phyloP scores from a whole-genome alignment of 805 yeast species.

The Metschnikowia anglica region DNA sequence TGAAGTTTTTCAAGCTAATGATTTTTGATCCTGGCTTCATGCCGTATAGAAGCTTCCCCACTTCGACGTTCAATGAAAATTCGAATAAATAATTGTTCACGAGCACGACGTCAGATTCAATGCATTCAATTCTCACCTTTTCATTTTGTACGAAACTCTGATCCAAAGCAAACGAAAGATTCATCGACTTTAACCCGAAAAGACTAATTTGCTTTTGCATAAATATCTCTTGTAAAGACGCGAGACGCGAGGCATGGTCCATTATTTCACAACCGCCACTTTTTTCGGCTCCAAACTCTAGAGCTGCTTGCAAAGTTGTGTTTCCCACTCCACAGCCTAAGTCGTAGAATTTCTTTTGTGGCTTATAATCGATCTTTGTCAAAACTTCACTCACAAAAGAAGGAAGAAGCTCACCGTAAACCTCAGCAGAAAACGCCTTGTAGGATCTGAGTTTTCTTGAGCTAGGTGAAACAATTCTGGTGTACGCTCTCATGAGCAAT shows the following conservation, averaged over 20 bases:
- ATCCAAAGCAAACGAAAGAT: conserved; percentile 55
- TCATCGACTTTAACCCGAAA: conserved; percentile 63
- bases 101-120: conserved; percentile 67
- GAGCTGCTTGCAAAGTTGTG: conserved; percentile 83
- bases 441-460: conserved; percentile 63
- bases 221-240: conserved; percentile 58
- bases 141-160: conserved; percentile 72
- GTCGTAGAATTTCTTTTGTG: conserved; percentile 68
- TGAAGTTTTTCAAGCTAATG: conserved; percentile 74
- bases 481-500: conserved; percentile 67
- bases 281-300: conserved; percentile 71
- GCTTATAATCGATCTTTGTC: conserved; percentile 55
- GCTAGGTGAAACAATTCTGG: conserved; percentile 76
- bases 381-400: conserved; percentile 63
- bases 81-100: conserved; percentile 85
- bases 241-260: conserved; percentile 73
- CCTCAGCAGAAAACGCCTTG: conserved; percentile 85
- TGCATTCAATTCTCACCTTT: conserved; percentile 52
- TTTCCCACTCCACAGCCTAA: conserved; percentile 95
- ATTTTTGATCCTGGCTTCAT: conserved; percentile 74
- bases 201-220: conserved; percentile 55
- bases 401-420: conserved; percentile 89
- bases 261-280: conserved; percentile 91
- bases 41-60: conserved; percentile 62
- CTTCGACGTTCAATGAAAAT: conserved; percentile 64